Percentiles rank a stretch among this genome's conserved stretches.
Evolutionary conservation across 2,329 filamentous ascomycete species (phyloP).

Genomic region (Colletotrichum filicis): DNA sequence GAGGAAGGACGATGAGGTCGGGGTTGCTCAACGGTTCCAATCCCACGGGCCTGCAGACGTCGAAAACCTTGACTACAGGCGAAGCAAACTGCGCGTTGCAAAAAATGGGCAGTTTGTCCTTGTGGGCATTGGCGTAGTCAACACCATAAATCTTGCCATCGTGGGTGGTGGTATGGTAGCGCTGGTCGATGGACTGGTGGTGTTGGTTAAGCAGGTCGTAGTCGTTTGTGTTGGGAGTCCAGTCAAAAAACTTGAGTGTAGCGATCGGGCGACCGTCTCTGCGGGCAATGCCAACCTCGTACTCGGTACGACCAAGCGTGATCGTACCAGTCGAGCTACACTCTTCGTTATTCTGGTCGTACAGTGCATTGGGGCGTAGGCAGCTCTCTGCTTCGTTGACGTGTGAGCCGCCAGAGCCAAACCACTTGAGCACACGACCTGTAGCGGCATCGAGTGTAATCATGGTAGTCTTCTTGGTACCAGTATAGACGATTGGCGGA

Average conservation of each 20-base stretch:
- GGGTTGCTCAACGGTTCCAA: slow-evolving; percentile 71
- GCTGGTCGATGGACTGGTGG: slow-evolving; percentile 80
- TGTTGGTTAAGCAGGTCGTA: slow-evolving; percentile 89
- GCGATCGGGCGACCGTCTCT: slow-evolving; percentile 81
- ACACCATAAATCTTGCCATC: slow-evolving; percentile 88
- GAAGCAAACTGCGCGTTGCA: slow-evolving; percentile 60
- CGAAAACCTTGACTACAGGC: slow-evolving; percentile 89
- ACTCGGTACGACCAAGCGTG: slow-evolving; percentile 87
- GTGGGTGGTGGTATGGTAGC: slow-evolving; percentile 88
- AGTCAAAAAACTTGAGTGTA: slow-evolving; percentile 92
- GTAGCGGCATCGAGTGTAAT: slow-evolving; percentile 90
- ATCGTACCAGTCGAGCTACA: slow-evolving; percentile 85
- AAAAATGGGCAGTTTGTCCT: slow-evolving; percentile 65
- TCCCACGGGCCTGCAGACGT: slow-evolving; percentile 80
- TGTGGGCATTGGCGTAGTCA: slow-evolving; percentile 60
- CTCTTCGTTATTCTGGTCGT: slow-evolving; percentile 75
- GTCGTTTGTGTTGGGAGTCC: slow-evolving; percentile 92
- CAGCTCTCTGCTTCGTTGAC: slow-evolving; percentile 81
- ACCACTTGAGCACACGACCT: slow-evolving; percentile 84
- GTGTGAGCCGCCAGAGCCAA: slow-evolving; percentile 78
- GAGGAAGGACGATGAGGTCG: slow-evolving; percentile 85
- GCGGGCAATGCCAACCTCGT: slow-evolving; percentile 87
- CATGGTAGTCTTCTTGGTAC: slow-evolving; percentile 89
- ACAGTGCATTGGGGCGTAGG: slow-evolving; percentile 73
- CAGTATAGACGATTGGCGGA: slow-evolving; percentile 86